Conservation (phyloP, 2,329 filamentous ascomycete genomes). For the Pestalotiopsis fici region DNA sequence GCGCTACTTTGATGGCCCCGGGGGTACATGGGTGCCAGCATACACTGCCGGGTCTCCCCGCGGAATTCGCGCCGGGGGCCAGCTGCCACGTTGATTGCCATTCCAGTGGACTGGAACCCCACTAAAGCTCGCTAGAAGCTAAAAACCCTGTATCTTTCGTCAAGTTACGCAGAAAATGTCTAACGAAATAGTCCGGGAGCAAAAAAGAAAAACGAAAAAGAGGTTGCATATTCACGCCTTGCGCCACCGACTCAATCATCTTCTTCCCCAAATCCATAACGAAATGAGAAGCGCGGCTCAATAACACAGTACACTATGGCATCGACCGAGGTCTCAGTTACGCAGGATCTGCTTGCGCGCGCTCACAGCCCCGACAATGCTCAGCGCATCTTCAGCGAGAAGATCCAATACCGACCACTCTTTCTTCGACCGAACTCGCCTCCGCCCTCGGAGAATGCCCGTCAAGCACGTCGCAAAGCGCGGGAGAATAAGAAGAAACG, state of each 20-base stretch:
- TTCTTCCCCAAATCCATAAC: no score
- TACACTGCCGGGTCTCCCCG: background rate
- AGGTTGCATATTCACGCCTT: no score
- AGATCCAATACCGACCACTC: constrained; percentile 80
- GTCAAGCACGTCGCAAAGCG: constrained; percentile 51
- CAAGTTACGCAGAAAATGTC: background rate
- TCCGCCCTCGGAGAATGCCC: constrained; percentile 55
- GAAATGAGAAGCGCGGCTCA: background rate
- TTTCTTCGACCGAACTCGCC: constrained; percentile 77
- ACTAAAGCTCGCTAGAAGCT: background rate
- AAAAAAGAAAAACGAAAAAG: no score
- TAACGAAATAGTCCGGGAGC: background rate
- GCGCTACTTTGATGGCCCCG: background rate
- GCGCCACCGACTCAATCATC: no score
- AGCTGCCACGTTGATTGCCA: background rate
- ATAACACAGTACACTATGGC: constrained; percentile 30
- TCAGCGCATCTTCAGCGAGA: constrained; percentile 74
- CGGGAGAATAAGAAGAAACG: constrained; percentile 46
- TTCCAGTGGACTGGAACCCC: background rate
- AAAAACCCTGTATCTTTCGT: background rate
- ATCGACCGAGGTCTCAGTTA: constrained; percentile 39
- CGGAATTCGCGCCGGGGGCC: background rate
- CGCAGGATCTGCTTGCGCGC: constrained; percentile 69
- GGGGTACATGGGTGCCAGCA: no score
- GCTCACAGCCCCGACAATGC: constrained; percentile 77